Conservation (phyloP, 805 yeast genomes). For the Starmerella bacillaris region DNA sequence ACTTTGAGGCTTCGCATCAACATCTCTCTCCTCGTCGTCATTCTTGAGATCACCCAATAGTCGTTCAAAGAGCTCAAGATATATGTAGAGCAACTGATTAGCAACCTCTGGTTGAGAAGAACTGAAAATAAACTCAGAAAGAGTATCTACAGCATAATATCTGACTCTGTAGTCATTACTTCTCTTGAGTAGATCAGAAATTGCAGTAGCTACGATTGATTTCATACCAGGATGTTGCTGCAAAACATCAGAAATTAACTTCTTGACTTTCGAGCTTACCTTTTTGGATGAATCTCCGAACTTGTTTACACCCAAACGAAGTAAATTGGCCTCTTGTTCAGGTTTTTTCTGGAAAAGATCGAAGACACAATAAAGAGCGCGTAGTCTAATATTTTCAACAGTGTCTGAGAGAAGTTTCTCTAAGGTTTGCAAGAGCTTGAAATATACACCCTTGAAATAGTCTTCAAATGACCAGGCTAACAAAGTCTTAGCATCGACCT, state of each 20-base stretch:
- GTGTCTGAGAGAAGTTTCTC: conserved; percentile 82
- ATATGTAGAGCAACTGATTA: conserved; percentile 62
- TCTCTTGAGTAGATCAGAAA: conserved; percentile 61
- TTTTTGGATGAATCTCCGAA: conserved; percentile 84
- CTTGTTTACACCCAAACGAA: conserved; percentile 79
- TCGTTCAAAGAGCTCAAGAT: conserved; percentile 73
- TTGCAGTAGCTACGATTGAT: conserved; percentile 54
- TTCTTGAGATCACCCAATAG: conserved; percentile 41
- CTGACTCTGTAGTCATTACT: conserved; percentile 66
- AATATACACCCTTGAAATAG: conserved; percentile 58
- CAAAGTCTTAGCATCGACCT: no score
- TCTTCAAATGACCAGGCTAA: conserved; percentile 79
- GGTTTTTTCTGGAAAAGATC: conserved; percentile 73
- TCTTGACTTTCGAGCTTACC: conserved; percentile 78
- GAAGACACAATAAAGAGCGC: conserved; percentile 55
- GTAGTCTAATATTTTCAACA: conserved; percentile 69
- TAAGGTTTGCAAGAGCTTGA: conserved; percentile 54
- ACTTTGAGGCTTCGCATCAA: conserved; percentile 17
- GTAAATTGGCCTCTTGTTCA: conserved; percentile 85
- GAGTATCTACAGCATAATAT: conserved; percentile 71
- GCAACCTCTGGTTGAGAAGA: conserved; percentile 65
- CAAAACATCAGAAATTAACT: conserved; percentile 56
- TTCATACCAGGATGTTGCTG: conserved; percentile 96
- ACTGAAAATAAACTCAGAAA: conserved; percentile 82
- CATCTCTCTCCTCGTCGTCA: conserved; percentile 20